Base-by-base conservation (phyloP, 2,329 filamentous ascomycete genomes). In the Rhytidhysteron rufulum region DNA sequence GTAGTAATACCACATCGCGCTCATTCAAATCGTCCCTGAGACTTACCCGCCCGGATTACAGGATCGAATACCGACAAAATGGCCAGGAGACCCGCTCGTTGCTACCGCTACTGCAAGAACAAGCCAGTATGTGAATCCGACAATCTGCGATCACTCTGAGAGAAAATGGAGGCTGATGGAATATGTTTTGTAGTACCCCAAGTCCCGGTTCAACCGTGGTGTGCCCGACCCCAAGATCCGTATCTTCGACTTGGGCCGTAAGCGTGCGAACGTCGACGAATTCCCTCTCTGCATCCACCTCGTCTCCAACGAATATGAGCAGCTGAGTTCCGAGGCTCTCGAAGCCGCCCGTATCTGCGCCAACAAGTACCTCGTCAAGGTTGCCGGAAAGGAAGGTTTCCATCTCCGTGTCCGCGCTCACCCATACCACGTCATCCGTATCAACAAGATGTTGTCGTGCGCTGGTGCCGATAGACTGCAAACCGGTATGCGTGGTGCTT, bases 71-170 rank as follows among this genome's bases (percentile, higher is more conserved):
- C 79, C 75, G 81, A 84, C 85, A 90, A 85, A 80, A 98, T 98
- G 93, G 93, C 93, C 71, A 89, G 93, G 77, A 89, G 93, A 86
- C 93, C 93, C 71, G 93, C 93, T 70, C 87, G 93, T 81, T 98
- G 93, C 81, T 98, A 95, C 84, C 86, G 93, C 71, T 98, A 98
- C 87, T 98, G 93, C 90, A 98, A 98, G 88, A 98, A 97, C 86
- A 96, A 96, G 89, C 89, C 95, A 72, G 77, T 64, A 64, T 46
- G 60, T 60, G n/a, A 19, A 33, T 33, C 5, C 10, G 19, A 11
- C 5, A 5, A 15, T 5, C 19, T 19, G 17, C 19, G 5, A 19
- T 15, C 11, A 13, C 5, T 33, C 13, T 33, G 15, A 9, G 33
- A 15, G 11, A 31, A 45, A 9, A 13, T 31, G 22, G 31, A 40